Conservation (phyloP, 1,284 basidiomycete genomes). For the Agroathelia rolfsii region DNA sequence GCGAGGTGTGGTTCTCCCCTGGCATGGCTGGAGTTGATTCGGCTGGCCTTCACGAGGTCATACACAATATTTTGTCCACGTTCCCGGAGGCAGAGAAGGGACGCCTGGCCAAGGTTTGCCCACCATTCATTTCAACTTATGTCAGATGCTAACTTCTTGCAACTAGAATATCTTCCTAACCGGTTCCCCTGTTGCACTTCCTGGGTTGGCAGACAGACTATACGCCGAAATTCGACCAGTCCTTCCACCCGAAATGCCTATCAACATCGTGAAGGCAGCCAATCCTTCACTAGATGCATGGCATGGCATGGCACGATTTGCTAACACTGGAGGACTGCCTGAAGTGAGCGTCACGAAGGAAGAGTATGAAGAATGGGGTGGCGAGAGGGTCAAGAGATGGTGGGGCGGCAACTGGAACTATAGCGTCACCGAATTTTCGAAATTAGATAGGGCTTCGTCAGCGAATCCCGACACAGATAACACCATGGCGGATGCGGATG, state of each 20-base stretch:
- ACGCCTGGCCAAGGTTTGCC: slow-evolving; percentile 44
- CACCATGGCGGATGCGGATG: too few relatives aligned
- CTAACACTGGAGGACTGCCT: slow-evolving; percentile 48
- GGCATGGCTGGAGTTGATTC: slow-evolving; percentile 91
- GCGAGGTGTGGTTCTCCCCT: slow-evolving; percentile 91
- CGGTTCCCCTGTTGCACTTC: slow-evolving; percentile 71
- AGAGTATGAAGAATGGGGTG: slow-evolving; percentile 90
- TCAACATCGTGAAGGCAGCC: slow-evolving; percentile 49
- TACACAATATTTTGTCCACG: slow-evolving; percentile 78
- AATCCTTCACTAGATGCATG: slow-evolving; percentile 79
- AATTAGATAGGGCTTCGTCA: too few relatives aligned
- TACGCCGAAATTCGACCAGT: slow-evolving; percentile 67
- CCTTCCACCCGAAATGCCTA: slow-evolving; percentile 68
- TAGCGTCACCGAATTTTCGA: too few relatives aligned
- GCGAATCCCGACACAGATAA: too few relatives aligned
- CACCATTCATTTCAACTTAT: background rate
- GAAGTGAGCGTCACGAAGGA: slow-evolving; percentile 54
- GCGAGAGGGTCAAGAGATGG: slow-evolving; percentile 71
- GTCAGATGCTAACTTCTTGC: slow-evolving; percentile 2
- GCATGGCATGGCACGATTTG: slow-evolving; percentile 87
- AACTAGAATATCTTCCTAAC: slow-evolving; percentile 84
- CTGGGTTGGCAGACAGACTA: slow-evolving; percentile 63
- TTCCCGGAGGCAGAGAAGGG: slow-evolving; percentile 63
- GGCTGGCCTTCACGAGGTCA: slow-evolving; percentile 86
- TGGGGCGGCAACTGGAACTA: slow-evolving; percentile 82